Base-by-base conservation (phyloP, 2,329 filamentous ascomycete genomes). In the Gaeumannomyces tritici region DNA sequence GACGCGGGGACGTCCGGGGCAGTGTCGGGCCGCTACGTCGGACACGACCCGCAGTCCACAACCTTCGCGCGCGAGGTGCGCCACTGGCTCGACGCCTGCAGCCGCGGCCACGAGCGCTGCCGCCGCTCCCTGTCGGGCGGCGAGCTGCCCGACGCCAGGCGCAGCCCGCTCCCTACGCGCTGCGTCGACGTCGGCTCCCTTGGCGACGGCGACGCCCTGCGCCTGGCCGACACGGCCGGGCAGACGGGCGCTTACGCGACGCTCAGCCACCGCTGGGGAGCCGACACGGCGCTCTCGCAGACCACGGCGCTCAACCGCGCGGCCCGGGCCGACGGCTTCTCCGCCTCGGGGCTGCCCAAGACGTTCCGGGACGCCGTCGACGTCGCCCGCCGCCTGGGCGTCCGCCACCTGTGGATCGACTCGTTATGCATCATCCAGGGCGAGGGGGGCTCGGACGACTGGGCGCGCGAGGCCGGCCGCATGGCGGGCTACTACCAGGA, bases 321-420 rank as follows among this genome's bases (percentile, higher is more conserved):
- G 42, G 24, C 54, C 15, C 3, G n/a, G 35, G 11, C 47, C 4
- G 31, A 15, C 42, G 42, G 59, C 9, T 35, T 60, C 13, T 5
- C 47, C 21, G 59, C 29, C 26, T 42, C 42, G 27, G 35, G 28
- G 8, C 59, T 62, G n/a, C 55, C 55, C n/a, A 59, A 56, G n/a
- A 63, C 62, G 4, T 62, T 64, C 31, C 62, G 59, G 13, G 64
- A 65, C 27, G 65, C 64, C 57, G 51, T 66, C 26, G 31, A 15
- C 0, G 21, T 66, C 5, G 61, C 62, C 0, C 29, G 51, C 2
- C 9, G n/a, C 8, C 55, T 67, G 2, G 64, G 59, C 6, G 51
- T 66, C 6, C 55, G 24, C 2, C 66, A 65, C 33, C 2, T 67
- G 2, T 67, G 66, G 66, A 62, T 64, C 35, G 63, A 64, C 61